These are phyloP conservation scores for Colletotrichum gigasporum DNA, from an alignment of 2,329 filamentous ascomycete genomes.

Conservation along the genomic window DNA sequence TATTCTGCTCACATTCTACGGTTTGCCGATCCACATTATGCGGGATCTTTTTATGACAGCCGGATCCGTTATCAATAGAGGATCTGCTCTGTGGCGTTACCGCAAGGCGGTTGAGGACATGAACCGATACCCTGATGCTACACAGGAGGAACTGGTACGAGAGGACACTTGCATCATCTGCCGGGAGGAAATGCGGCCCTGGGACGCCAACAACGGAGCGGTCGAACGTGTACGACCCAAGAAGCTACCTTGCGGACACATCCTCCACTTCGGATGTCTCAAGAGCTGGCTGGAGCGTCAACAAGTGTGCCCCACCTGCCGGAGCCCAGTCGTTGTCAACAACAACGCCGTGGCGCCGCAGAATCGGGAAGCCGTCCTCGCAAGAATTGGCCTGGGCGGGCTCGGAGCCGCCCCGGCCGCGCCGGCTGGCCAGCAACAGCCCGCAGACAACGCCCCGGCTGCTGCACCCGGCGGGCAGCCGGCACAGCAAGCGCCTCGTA, in stretches of 20 bases:
- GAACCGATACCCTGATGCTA: slow-evolving; percentile 94
- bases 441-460: slow-evolving; percentile 36
- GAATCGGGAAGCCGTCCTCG: slow-evolving; percentile 47
- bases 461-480: slow-evolving; percentile 30
- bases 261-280: slow-evolving; percentile 92
- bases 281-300: slow-evolving; percentile 98
- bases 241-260: slow-evolving; percentile 95
- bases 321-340: slow-evolving; percentile 79
- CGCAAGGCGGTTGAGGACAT: slow-evolving; percentile 92
- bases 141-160: slow-evolving; percentile 80
- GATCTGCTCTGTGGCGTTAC: slow-evolving; percentile 90
- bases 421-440: slow-evolving; percentile 45
- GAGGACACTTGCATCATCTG: slow-evolving; percentile 99
- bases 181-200: slow-evolving; percentile 92
- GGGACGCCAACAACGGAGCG: slow-evolving; percentile 69
- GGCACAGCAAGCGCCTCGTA: slow-evolving; percentile 36
- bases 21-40: slow-evolving; percentile 95
- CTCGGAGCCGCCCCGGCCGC: slow-evolving; percentile 29
- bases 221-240: slow-evolving; percentile 90
- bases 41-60: slow-evolving; percentile 94
- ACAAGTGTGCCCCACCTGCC: slow-evolving; percentile 95
- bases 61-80: slow-evolving; percentile 87
- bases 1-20: slow-evolving; percentile 93
- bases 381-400: slow-evolving; percentile 40
- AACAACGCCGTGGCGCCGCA: slow-evolving; percentile 40